Evolutionary conservation across 2,329 filamentous ascomycete genomes (phyloP), one percentile per base, ranked within the genome.

Genomic region (Cladophialophora bantiana): DNA sequence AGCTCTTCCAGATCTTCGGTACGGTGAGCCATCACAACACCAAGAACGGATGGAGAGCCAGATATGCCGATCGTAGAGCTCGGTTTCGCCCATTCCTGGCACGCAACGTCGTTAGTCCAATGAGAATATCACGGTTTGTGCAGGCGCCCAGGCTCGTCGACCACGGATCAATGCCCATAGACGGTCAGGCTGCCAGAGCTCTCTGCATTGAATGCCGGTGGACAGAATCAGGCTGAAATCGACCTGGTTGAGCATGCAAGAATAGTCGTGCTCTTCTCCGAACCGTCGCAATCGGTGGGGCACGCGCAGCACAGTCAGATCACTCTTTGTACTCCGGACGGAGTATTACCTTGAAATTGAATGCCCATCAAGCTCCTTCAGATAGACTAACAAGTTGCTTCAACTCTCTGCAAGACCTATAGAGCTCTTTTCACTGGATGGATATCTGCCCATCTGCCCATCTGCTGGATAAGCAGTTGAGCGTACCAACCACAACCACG

Each of bases 261-360:
- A 26, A 26, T 26, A 50, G 45, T 50, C 18, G 45, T 50, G 45
- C 45, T 50, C 45, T 50, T 50, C 45, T 20, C 45, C 20, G 18
- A 26, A 9, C 18, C 3, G 18, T 10, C 10, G 4, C 45, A 26
- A 42, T 42, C 40, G 15, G 40, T 42, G 3, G 40, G 15, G 18
- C 12, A n/a, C 18, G 45, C 18, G 3, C 18, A 50, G 45, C 45
- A 50, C 18, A 50, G 45, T 50, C 45, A 50, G 45, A 50, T 26
- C 45, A 50, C 45, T 3, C 18, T 20, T 10, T 50, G 18, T 26
- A 26, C 26, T 26, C 26, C 26, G 26, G 26, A 3, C 26, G 26
- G 26, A 26, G 26, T 26, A 50, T 9, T 50, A 50, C 45, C 20
- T 26, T 50, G 18, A 9, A 26, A 3, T 12, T 26, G n/a, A n/a